Evolutionary conservation across 768 basidiomycete species (phyloP).

Genomic region (Pisolithus albus): DNA sequence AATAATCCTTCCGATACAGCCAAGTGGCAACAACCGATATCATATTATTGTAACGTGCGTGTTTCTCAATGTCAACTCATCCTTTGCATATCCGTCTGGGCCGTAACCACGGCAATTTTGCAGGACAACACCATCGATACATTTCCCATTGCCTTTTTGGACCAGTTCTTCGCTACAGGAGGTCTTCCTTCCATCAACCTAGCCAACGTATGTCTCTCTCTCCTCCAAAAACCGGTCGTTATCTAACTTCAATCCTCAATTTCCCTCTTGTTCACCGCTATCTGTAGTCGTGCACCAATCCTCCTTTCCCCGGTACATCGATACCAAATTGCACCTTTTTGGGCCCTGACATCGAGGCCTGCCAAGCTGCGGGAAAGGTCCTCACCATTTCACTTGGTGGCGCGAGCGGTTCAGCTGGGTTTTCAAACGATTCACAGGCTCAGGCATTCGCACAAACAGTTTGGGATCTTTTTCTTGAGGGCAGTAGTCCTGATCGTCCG

Average conservation of each 20-base stretch:
- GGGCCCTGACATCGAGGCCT: conserved; percentile 53
- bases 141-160: conserved; percentile 56
- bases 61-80: too few relatives aligned
- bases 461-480: conserved; percentile 65
- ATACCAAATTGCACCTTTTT: conserved; percentile 58
- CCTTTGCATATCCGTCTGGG: background rate
- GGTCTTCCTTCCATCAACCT: conserved; percentile 54
- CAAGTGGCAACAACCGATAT: conserved; percentile 27
- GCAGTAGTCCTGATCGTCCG: conserved; percentile 53
- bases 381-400: conserved; percentile 55
- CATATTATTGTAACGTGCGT: conserved; percentile 27
- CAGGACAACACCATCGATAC: conserved; percentile 53
- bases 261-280: conserved; percentile 29
- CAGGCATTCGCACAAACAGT: conserved; percentile 55
- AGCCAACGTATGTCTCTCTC: conserved; percentile 40
- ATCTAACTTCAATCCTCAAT: too few relatives aligned
- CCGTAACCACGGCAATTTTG: background rate
- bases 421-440: conserved; percentile 52
- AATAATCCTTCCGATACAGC: conserved; percentile 22
- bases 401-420: conserved; percentile 57
- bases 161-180: conserved; percentile 53
- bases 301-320: conserved; percentile 54
- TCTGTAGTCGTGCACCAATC: conserved; percentile 53
- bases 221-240: too few relatives aligned
- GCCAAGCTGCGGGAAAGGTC: conserved; percentile 59